Evolutionary conservation across 805 yeast genomes (phyloP).

Genomic region (Starmerella sp.): DNA sequence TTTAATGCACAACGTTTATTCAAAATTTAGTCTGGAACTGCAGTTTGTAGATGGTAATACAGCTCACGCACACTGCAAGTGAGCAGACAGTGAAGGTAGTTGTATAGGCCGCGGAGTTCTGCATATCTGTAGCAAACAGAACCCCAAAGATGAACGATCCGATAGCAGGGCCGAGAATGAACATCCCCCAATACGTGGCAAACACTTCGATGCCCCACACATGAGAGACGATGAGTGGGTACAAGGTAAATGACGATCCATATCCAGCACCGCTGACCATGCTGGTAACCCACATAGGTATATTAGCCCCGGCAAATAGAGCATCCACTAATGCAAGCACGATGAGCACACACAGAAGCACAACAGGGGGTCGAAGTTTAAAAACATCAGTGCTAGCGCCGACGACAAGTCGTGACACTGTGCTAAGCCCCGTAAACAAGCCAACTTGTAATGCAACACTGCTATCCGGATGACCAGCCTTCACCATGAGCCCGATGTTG

Average conservation of each 20-base stretch:
- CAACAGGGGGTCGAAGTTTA: conserved; percentile 27
- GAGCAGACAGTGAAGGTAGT: conserved; percentile 15
- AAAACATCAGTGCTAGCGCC: conserved; percentile 62
- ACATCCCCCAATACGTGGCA: conserved; percentile 88
- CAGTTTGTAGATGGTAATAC: conserved; percentile 8
- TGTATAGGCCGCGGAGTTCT: conserved; percentile 24
- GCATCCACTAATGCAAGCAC: conserved; percentile 25
- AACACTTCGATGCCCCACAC: conserved; percentile 81
- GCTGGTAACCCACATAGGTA: conserved; percentile 29
- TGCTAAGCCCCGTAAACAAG: conserved; percentile 54
- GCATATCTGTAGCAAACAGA: conserved; percentile 55
- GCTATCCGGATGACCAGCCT: conserved; percentile 24
- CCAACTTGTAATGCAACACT: conserved; percentile 36
- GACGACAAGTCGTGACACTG: conserved; percentile 51
- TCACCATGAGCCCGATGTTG: conserved; percentile 66
- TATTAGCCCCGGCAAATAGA: conserved; percentile 29
- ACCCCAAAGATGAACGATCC: conserved; percentile 63
- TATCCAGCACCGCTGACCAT: conserved; percentile 56
- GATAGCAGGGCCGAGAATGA: conserved; percentile 78
- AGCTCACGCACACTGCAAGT: conserved; percentile 10
- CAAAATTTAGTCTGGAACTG: not conserved
- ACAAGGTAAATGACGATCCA: conserved; percentile 76
- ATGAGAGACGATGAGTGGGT: conserved; percentile 71
- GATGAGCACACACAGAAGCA: conserved; percentile 27
- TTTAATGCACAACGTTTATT: not conserved